A percentile compares a stretch with the other conserved stretches of the same genome.
phyloP scores from a whole-genome alignment of 352 stramenopile genomes.

The Phytophthora sp. region DNA sequence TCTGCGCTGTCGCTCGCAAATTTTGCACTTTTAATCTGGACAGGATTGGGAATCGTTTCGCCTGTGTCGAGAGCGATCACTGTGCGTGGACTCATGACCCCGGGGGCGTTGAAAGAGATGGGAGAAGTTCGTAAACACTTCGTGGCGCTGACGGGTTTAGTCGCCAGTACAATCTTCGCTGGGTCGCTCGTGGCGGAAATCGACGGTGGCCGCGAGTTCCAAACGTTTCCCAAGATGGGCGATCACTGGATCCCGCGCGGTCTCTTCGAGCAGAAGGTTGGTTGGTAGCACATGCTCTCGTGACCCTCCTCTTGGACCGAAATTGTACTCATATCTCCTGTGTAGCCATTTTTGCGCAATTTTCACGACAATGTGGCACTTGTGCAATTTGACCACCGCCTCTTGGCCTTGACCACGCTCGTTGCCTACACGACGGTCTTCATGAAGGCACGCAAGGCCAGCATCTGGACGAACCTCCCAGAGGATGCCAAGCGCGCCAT shows the following conservation, averaged over 20 bases:
- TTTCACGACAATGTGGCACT: conserved; percentile 96
- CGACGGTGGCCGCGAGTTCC: conserved; percentile 97
- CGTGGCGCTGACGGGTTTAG: conserved; percentile 47
- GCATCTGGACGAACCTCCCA: conserved; percentile 75
- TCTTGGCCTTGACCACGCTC: conserved; percentile 91
- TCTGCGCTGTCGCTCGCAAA: conserved; percentile 66
- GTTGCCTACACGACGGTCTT: conserved; percentile 58
- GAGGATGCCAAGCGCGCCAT: conserved; percentile 62
- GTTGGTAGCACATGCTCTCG: not conserved
- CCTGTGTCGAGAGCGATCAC: conserved; percentile 58
- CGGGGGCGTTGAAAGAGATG: conserved; percentile 55
- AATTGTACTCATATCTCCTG: not conserved
- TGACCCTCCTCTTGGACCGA: no score
- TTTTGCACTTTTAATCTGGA: conserved; percentile 69
- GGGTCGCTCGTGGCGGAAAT: conserved; percentile 92
- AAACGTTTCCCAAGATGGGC: conserved; percentile 95
- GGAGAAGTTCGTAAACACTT: conserved; percentile 60
- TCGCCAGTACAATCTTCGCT: conserved; percentile 44
- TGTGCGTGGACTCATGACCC: conserved; percentile 57
- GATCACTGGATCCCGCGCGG: conserved; percentile 89
- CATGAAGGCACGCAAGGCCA: conserved; percentile 60
- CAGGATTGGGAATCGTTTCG: conserved; percentile 61
- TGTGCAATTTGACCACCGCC: conserved; percentile 96
- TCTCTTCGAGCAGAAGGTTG: conserved; percentile 62
- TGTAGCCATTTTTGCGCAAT: conserved; percentile 78